Conservation (phyloP, 768 basidiomycete genomes). For the Naematelia encephala region DNA sequence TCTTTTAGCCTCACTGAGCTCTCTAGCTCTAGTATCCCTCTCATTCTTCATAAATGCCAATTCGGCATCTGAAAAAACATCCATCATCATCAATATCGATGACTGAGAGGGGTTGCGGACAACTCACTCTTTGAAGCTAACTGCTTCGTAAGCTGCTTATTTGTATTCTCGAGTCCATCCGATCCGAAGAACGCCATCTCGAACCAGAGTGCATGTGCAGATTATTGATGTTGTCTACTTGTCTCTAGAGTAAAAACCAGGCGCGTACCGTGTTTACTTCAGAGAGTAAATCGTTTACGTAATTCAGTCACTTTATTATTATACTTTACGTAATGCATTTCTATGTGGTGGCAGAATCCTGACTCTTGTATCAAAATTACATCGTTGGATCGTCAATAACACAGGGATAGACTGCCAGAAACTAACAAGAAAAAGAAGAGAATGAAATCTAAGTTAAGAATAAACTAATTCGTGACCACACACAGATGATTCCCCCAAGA, state of each 20-base stretch:
- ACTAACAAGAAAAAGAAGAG: neutral
- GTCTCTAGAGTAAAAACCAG: too few species aligned
- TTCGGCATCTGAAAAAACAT: constrained; percentile 32
- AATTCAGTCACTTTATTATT: too few species aligned
- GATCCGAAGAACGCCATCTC: constrained; percentile 48
- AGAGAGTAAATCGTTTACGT: too few species aligned
- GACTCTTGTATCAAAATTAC: too few species aligned
- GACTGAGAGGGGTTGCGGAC: neutral
- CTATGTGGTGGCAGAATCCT: neutral
- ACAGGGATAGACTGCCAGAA: too few species aligned
- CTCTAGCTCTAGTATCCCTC: constrained; percentile 28
- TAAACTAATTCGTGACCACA: too few species aligned
- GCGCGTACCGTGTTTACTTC: neutral
- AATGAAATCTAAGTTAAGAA: too few species aligned
- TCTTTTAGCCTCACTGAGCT: constrained; percentile 29
- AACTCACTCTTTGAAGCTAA: constrained; percentile 45
- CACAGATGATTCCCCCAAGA: too few species aligned
- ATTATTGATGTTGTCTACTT: too few species aligned
- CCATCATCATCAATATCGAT: neutral
- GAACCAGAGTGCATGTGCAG: too few species aligned
- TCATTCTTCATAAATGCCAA: constrained; percentile 46
- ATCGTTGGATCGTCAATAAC: too few species aligned
- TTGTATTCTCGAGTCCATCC: constrained; percentile 42
- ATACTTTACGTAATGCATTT: neutral
- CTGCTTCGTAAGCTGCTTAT: constrained; percentile 41